These are phyloP conservation scores for Camellia japonica DNA, from an alignment of 148 eudicot genomes.

Conservation along the genomic window DNA sequence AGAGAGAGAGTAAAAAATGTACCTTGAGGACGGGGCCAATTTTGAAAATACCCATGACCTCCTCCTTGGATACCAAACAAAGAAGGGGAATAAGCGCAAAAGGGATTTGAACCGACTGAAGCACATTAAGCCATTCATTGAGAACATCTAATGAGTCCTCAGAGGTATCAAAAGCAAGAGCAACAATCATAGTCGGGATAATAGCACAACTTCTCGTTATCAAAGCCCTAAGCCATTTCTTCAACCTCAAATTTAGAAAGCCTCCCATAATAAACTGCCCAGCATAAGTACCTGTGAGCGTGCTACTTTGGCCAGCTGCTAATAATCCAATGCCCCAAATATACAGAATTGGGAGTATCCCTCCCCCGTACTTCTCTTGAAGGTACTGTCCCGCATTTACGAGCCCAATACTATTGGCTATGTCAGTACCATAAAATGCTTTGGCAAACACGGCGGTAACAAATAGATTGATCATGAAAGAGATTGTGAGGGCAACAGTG, in stretches of 20 bases:
- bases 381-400: slow-evolving; percentile 85
- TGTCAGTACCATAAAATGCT: slow-evolving; percentile 78
- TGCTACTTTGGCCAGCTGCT: slow-evolving; percentile 99
- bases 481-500: slow-evolving; percentile 62
- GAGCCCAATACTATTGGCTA: slow-evolving; percentile 81
- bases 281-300: slow-evolving; percentile 96
- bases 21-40: slow-evolving; percentile 84
- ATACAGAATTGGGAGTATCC: slow-evolving; percentile 73
- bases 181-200: slow-evolving; percentile 81
- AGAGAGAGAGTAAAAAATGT: slow-evolving; percentile 16
- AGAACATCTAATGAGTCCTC: slow-evolving; percentile 69
- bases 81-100: slow-evolving; percentile 96
- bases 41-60: slow-evolving; percentile 82
- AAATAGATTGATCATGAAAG: slow-evolving; percentile 83
- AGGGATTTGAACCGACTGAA: slow-evolving; percentile 93
- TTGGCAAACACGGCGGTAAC: slow-evolving; percentile 94
- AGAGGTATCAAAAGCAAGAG: slow-evolving; percentile 73
- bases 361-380: slow-evolving; percentile 87
- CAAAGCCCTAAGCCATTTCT: slow-evolving; percentile 90
- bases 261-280: slow-evolving; percentile 99
- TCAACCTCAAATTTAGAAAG: slow-evolving; percentile 66
- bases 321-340: slow-evolving; percentile 91
- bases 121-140: slow-evolving; percentile 94
- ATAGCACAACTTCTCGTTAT: slow-evolving; percentile 94
- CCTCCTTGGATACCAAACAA: slow-evolving; percentile 87